Percentiles rank a stretch among this genome's conserved stretches.
Conservation (phyloP, 2,329 filamentous ascomycete genomes). For the Ascochyta lentis region DNA sequence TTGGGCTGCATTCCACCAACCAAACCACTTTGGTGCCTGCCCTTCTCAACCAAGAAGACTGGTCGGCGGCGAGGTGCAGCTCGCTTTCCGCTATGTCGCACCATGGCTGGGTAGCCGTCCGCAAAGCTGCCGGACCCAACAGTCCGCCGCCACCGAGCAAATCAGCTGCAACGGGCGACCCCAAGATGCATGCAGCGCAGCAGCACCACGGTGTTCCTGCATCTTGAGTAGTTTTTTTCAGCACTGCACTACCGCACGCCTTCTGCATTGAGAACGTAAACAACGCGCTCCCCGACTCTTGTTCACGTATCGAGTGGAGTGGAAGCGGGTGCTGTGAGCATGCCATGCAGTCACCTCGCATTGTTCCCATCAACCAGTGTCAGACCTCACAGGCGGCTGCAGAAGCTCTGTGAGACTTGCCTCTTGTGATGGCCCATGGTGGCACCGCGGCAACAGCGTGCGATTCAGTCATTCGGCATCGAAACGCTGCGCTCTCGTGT, state of each 20-base stretch:
- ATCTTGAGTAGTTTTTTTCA: conserved; percentile 23
- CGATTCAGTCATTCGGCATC: conserved; percentile 27
- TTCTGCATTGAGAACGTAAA: conserved; percentile 21
- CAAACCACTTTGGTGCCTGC: conserved; percentile 5
- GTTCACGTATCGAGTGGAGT: conserved; percentile 14
- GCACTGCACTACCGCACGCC: conserved; percentile 22
- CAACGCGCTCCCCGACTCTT: conserved; percentile 23
- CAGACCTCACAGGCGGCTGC: conserved; percentile 23
- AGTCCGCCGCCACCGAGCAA: conserved; percentile 35
- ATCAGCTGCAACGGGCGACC: conserved; percentile 38
- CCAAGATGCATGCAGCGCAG: conserved; percentile 22
- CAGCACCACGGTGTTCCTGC: conserved; percentile 40
- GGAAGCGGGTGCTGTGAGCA: conserved; percentile 14
- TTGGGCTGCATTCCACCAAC: conserved; percentile 31
- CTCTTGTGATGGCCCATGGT: conserved; percentile 30
- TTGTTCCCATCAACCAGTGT: conserved; percentile 9
- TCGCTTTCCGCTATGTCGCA: conserved; percentile 41
- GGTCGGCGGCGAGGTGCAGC: conserved; percentile 34
- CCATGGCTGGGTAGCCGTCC: conserved; percentile 37
- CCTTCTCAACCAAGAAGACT: conserved; percentile 8
- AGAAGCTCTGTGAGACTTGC: conserved; percentile 21
- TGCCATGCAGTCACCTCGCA: conserved; percentile 26
- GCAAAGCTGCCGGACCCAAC: conserved; percentile 27
- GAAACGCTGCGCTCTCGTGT: conserved; percentile 29
- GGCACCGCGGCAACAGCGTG: conserved; percentile 34